Evolutionary conservation across 2,329 filamentous ascomycete species (phyloP).

Genomic region (Chrysosporium keratinophilum): DNA sequence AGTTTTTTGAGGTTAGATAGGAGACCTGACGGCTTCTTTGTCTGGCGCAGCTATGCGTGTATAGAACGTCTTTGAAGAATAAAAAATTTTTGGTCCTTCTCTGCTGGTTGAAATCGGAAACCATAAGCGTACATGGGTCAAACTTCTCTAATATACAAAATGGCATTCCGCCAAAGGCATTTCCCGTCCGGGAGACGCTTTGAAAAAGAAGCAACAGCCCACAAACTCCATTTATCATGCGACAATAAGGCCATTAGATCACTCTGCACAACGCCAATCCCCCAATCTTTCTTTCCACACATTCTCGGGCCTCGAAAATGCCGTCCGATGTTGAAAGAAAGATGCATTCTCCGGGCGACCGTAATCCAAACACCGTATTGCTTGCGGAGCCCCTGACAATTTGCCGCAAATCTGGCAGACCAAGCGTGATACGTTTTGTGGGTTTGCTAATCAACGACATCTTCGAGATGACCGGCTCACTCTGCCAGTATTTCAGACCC

Average conservation of each 20-base stretch:
- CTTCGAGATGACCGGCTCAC: constrained; percentile 62
- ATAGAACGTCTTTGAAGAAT: too few relatives aligned
- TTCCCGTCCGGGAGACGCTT: background rate
- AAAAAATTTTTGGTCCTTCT: background rate
- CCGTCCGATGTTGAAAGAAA: constrained; percentile 69
- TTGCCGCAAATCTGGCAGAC: constrained; percentile 50
- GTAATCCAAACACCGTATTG: constrained; percentile 60
- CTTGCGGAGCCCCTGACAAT: constrained; percentile 60
- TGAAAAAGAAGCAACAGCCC: constrained; percentile 6
- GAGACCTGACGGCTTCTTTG: too few relatives aligned
- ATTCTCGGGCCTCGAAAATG: constrained; percentile 71
- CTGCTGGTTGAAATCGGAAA: background rate
- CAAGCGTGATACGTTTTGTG: constrained; percentile 58
- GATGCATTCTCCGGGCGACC: constrained; percentile 67
- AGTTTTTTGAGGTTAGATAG: too few relatives aligned
- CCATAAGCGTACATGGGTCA: background rate
- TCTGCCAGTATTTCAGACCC: constrained; percentile 81
- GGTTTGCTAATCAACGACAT: constrained; percentile 62
- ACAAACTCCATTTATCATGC: constrained; percentile 15
- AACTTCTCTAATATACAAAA: constrained; percentile 8
- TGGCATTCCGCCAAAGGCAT: background rate
- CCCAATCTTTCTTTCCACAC: constrained; percentile 68
- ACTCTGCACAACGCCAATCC: constrained; percentile 68
- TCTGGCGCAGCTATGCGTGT: too few relatives aligned
- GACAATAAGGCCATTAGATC: constrained; percentile 26